Base-by-base conservation (phyloP, 2,329 filamentous ascomycete species). In the Talaromyces sp. region DNA sequence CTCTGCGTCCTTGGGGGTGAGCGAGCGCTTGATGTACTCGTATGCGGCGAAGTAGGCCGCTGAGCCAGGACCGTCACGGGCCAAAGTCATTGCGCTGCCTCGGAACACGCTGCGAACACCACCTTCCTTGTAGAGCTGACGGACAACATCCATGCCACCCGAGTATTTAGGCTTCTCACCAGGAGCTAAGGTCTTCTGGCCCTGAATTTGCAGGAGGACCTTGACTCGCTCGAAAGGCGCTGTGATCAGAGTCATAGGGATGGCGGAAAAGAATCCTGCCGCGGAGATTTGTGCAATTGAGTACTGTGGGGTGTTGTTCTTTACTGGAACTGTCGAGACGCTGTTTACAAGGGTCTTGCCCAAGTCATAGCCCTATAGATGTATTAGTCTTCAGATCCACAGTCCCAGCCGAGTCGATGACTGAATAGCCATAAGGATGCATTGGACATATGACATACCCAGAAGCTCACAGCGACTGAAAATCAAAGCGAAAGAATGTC, bases 201-300 rank as follows among this genome's bases (percentile, higher is more conserved):
- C 92, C 77, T 97, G 94, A 63, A 97, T 95, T 75, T 99, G 94
- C 1, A 99, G 87, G 59, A 99, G 91, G 51, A 99, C 93, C 78
- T 99, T 99, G 65, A 99, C 91, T 68, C 94, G 93, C 82, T 99
- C 94, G 72, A 99, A 97, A 56, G 94, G 94, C 4, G 94, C 94
- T n/a, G 94, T 97, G 78, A 99, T 97, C 75, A 90, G 77, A 3
- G 94, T 99, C 91, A 96, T 96, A 67, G 94, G 94, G 55, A 99
- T 89, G 56, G 94, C 94, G 69, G 90, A 96, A 84, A 99, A 95
- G 85, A 97, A 97, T 60, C 94, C 94, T 13, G 94, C 94, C 32
- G 90, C 84, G 30, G 90, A 94, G 75, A 95, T 86, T 75, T 99
- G 94, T 39, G 81, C 88, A 68, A 97, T 91, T 54, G 86, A 86